Conservation (phyloP, 176 grass and related monocot species). For the Musa troglodytarum region DNA sequence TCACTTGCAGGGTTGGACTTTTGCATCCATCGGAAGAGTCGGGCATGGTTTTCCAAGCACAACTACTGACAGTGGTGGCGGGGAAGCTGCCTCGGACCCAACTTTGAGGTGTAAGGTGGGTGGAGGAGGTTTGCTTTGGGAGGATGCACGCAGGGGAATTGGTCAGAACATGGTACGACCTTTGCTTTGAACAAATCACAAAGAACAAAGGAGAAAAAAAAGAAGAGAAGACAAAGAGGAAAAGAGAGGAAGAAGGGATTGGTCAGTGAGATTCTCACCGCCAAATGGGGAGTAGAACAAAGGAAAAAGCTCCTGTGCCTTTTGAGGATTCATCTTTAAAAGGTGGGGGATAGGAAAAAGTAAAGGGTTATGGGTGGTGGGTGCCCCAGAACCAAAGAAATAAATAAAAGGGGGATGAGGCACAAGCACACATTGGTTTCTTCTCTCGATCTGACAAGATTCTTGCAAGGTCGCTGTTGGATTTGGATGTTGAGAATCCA, state of each 20-base stretch:
- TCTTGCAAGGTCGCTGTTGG: no score
- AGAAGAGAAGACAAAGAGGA: background rate
- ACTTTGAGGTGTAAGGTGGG: no score
- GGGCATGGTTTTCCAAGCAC: background rate
- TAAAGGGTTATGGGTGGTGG: background rate
- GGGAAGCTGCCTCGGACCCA: background rate
- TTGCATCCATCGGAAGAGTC: background rate
- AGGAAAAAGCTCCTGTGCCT: conserved; percentile 8
- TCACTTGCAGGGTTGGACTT: background rate
- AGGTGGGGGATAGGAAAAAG: background rate
- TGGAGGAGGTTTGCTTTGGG: no score
- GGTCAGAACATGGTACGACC: conserved; percentile 3
- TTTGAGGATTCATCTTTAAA: conserved; percentile 7
- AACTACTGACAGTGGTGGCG: background rate
- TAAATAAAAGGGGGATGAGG: background rate
- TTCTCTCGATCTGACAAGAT: no score
- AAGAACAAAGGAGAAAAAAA: background rate
- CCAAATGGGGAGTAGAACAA: conserved; percentile 12
- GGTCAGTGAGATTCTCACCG: conserved; percentile 32
- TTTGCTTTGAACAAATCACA: conserved; percentile 10
- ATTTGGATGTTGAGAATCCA: no score
- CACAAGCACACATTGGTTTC: background rate
- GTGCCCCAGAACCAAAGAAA: background rate
- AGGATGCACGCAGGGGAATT: background rate
- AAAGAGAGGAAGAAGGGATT: background rate